Conservation (phyloP, 2,329 filamentous ascomycete genomes). For the Trichoderma citrinoviride region DNA sequence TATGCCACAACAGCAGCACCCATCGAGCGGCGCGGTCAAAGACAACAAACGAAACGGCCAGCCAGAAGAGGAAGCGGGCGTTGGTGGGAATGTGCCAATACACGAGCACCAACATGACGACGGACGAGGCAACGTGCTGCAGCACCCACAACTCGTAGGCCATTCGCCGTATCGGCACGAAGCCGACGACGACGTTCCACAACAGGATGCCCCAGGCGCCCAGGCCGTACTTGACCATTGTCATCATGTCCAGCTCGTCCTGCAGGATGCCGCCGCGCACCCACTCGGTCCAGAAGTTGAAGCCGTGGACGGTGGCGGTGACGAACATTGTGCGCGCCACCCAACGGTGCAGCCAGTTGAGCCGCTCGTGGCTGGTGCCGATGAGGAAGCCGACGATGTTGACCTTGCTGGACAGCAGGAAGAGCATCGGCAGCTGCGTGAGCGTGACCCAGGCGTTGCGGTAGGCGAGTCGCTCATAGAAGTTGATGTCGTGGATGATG, state of each 20-base stretch:
- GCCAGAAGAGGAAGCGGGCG: conserved; percentile 63
- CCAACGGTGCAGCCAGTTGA: conserved; percentile 75
- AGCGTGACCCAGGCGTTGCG: conserved; percentile 66
- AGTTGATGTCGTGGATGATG: conserved; percentile 52
- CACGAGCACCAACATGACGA: conserved; percentile 61
- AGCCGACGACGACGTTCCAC: conserved; percentile 63
- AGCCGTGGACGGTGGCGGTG: conserved; percentile 66
- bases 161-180: conserved; percentile 62
- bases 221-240: conserved; percentile 64
- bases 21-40: conserved; percentile 60
- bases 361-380: conserved; percentile 63
- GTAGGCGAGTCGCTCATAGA: conserved; percentile 64
- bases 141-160: conserved; percentile 68
- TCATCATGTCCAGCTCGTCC: conserved; percentile 58
- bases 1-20: conserved; percentile 50
- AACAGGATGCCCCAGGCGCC: conserved; percentile 64
- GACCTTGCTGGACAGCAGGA: conserved; percentile 59
- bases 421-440: conserved; percentile 63
- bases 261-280: conserved; percentile 56
- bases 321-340: conserved; percentile 66
- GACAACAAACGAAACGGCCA: conserved; percentile 59
- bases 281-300: conserved; percentile 67
- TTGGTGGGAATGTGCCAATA: conserved; percentile 61
- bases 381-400: conserved; percentile 59
- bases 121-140: conserved; percentile 63